A percentile compares a stretch with the other conserved stretches of the same genome.
Evolutionary conservation across 371 early-diverging fungal species (phyloP).

Genomic region (Mortierella sp.): DNA sequence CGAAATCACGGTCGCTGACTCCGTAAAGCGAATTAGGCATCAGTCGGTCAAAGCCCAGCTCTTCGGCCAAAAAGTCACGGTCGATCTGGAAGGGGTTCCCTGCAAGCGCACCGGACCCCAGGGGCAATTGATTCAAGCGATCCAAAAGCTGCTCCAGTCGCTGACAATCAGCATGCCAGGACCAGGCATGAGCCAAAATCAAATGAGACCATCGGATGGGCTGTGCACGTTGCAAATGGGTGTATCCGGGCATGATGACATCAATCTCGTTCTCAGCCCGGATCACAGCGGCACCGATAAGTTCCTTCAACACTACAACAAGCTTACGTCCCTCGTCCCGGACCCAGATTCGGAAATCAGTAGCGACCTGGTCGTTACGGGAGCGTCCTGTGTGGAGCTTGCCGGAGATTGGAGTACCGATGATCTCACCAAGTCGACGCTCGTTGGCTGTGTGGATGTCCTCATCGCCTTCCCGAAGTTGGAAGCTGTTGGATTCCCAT

Average conservation of each 20-base stretch:
- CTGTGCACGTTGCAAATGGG: constrained; percentile 98
- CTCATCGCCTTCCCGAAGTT: constrained; percentile 86
- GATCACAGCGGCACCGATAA: constrained; percentile 77
- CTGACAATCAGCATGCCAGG: constrained; percentile 88
- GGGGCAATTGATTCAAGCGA: constrained; percentile 86
- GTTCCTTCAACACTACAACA: constrained; percentile 72
- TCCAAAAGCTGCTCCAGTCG: constrained; percentile 83
- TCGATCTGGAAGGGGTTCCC: constrained; percentile 98
- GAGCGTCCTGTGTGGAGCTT: constrained; percentile 97
- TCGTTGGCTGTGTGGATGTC: constrained; percentile 99
- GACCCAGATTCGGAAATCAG: constrained; percentile 96
- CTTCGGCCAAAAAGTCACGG: constrained; percentile 86
- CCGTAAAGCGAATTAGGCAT: constrained; percentile 91
- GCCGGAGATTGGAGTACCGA: constrained; percentile 89
- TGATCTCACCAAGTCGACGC: constrained; percentile 91
- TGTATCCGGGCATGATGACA: constrained; percentile 97
- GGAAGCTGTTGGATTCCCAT: constrained; percentile 86
- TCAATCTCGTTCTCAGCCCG: constrained; percentile 91
- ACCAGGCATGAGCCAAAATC: constrained; percentile 89
- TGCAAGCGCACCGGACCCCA: constrained; percentile 95
- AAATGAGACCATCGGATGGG: constrained; percentile 97
- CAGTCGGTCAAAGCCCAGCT: constrained; percentile 87
- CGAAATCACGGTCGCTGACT: constrained; percentile 95
- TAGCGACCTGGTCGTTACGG: constrained; percentile 98
- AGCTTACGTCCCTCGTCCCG: constrained; percentile 80